A percentile compares a stretch with the other conserved stretches of the same genome.
phyloP scores from a whole-genome alignment of 257 asterid species.

The Solanum habrochaites region DNA sequence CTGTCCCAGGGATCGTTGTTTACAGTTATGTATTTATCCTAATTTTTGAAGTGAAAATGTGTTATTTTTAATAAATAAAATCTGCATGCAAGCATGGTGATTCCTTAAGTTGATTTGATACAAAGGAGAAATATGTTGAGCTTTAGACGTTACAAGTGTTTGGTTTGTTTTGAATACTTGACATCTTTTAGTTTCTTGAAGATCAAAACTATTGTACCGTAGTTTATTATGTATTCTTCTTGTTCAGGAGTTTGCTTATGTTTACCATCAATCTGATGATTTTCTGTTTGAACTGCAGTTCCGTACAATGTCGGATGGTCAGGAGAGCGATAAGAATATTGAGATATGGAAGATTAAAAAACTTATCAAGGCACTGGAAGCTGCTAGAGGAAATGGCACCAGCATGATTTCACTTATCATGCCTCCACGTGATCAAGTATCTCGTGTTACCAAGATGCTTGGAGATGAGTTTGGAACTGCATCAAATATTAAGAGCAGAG shows the following conservation, averaged over 20 bases:
- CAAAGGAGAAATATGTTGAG: not conserved
- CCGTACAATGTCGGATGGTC: constrained; percentile 1
- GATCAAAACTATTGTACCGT: not conserved
- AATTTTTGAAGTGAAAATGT: not conserved
- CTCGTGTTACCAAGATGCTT: constrained; percentile 14
- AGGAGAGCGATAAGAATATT: constrained; percentile 7
- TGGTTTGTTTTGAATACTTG: not conserved
- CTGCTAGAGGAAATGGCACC: constrained; percentile 16
- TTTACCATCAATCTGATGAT: not conserved
- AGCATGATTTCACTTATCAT: constrained; percentile 12
- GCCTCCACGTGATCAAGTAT: constrained; percentile 9
- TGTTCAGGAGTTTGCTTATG: not conserved
- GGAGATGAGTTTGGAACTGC: constrained; percentile 13
- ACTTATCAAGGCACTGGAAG: constrained; percentile 6
- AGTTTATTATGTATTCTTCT: not conserved
- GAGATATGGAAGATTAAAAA: constrained; percentile 10
- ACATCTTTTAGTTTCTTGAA: not conserved
- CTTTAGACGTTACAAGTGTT: not conserved
- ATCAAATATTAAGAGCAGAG: constrained; percentile 10
- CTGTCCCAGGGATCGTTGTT: not conserved
- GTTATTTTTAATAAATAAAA: too few species aligned
- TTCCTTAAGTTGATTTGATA: not conserved
- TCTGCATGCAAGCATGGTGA: not conserved
- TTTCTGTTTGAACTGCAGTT: not conserved
- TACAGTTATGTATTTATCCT: not conserved